Conservation (phyloP, 805 yeast species). For the Sugiyamaella mastotermitis region DNA sequence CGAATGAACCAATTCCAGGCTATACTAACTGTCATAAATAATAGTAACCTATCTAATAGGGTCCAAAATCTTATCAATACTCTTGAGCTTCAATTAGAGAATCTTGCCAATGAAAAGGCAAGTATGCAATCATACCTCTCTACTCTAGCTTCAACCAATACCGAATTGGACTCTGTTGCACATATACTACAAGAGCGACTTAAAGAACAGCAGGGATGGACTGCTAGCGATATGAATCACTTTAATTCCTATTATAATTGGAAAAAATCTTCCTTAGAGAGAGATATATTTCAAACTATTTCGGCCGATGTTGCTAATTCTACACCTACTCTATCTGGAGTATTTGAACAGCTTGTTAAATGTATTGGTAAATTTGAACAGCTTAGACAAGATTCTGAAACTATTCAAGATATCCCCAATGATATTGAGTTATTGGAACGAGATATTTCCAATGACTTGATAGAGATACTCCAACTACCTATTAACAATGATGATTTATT, state of each 20-base stretch:
- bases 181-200: conserved; percentile 12
- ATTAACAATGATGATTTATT: too few relatives aligned
- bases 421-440: too few relatives aligned
- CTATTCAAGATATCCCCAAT: too few relatives aligned
- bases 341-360: conserved; percentile 5
- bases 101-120: too few relatives aligned
- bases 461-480: too few relatives aligned
- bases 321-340: conserved; percentile 5
- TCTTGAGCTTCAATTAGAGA: too few relatives aligned
- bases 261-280: conserved; percentile 8
- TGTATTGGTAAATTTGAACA: not conserved
- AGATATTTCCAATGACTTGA: too few relatives aligned
- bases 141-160: too few relatives aligned
- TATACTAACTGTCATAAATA: too few relatives aligned
- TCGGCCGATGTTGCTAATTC: not conserved
- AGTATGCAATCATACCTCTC: not conserved
- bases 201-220: conserved; percentile 17
- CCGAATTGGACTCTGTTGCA: not conserved
- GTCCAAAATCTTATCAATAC: too few relatives aligned
- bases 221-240: conserved; percentile 9
- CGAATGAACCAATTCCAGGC: conserved; percentile 4
- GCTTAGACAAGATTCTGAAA: conserved; percentile 1
- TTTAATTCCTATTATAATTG: conserved; percentile 15
- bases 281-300: conserved; percentile 3
- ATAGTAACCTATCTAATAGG: too few relatives aligned